Conservation (phyloP, 768 basidiomycete genomes). For the Mycena crocata region DNA sequence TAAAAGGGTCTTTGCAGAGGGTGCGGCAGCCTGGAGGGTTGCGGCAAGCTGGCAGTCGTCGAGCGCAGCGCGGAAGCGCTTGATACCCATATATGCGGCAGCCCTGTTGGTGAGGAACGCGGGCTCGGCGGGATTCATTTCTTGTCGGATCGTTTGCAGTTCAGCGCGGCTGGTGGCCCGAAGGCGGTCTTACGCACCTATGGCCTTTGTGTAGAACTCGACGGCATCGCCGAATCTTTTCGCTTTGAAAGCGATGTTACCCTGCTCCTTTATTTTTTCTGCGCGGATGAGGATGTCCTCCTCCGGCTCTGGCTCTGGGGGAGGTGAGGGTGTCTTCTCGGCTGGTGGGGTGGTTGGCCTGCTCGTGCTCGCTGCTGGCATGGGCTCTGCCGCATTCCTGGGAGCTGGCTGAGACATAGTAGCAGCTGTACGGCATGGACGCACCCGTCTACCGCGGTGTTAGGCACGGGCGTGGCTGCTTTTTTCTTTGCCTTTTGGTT, state of each 20-base stretch:
- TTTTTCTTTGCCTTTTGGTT: constrained; percentile 29
- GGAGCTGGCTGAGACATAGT: constrained; percentile 25
- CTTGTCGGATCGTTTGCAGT: constrained; percentile 42
- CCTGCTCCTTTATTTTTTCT: constrained; percentile 77
- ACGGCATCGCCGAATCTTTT: constrained; percentile 75
- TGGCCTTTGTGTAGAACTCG: constrained; percentile 80
- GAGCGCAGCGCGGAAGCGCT: constrained; percentile 79
- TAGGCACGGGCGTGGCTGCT: not conserved
- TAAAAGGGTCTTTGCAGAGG: constrained; percentile 82
- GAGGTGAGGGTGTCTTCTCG: constrained; percentile 20
- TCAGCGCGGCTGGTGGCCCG: no score
- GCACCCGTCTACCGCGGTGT: constrained; percentile 9
- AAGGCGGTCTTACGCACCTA: constrained; percentile 54
- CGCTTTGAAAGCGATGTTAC: constrained; percentile 80
- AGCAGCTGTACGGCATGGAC: constrained; percentile 14
- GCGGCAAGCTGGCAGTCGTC: constrained; percentile 84
- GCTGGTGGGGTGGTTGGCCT: constrained; percentile 23
- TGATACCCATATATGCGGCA: constrained; percentile 85
- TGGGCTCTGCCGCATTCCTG: constrained; percentile 20
- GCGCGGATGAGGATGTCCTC: constrained; percentile 59
- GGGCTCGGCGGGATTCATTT: constrained; percentile 73
- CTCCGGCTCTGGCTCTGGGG: constrained; percentile 24
- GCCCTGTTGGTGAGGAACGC: constrained; percentile 89
- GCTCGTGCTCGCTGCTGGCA: constrained; percentile 23
- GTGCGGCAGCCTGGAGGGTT: constrained; percentile 67